Evolutionary conservation across 2,329 filamentous ascomycete species (phyloP).

Genomic region (Camillea tinctor): DNA sequence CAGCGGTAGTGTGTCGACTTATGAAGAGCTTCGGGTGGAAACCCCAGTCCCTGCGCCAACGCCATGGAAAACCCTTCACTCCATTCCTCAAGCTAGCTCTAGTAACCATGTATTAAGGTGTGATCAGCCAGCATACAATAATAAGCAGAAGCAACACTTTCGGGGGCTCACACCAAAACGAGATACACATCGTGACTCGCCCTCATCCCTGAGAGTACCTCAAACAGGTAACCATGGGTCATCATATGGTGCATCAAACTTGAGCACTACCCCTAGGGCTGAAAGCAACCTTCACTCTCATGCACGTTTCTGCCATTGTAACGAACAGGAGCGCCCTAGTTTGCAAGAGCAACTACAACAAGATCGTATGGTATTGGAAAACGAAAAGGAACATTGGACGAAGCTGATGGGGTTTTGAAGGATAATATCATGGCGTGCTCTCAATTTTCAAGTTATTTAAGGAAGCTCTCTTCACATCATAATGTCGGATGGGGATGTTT

Average conservation of each 20-base stretch:
- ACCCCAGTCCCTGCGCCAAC: background rate
- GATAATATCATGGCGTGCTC: background rate
- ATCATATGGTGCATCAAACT: too few relatives aligned
- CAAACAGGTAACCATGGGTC: too few relatives aligned
- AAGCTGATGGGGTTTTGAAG: constrained; percentile 13
- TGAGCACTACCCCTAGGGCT: too few relatives aligned
- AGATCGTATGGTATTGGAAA: constrained; percentile 8
- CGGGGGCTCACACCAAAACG: background rate
- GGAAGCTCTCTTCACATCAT: too few relatives aligned
- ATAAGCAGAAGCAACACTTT: background rate
- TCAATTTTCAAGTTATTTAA: background rate
- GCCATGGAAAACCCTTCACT: background rate
- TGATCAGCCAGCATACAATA: background rate
- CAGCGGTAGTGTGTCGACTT: background rate
- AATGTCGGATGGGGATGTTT: background rate
- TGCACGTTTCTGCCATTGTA: too few relatives aligned
- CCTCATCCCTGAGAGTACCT: background rate
- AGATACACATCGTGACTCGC: background rate
- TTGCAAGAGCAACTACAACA: background rate
- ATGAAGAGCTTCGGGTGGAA: background rate
- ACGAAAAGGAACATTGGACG: constrained; percentile 11
- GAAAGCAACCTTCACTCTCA: too few relatives aligned
- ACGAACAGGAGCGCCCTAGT: background rate
- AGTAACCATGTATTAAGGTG: background rate
- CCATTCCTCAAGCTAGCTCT: background rate